A percentile compares a stretch with the other conserved stretches of the same genome.
Conservation (phyloP, 2,329 filamentous ascomycete species). For the Aspergillus terreus region DNA sequence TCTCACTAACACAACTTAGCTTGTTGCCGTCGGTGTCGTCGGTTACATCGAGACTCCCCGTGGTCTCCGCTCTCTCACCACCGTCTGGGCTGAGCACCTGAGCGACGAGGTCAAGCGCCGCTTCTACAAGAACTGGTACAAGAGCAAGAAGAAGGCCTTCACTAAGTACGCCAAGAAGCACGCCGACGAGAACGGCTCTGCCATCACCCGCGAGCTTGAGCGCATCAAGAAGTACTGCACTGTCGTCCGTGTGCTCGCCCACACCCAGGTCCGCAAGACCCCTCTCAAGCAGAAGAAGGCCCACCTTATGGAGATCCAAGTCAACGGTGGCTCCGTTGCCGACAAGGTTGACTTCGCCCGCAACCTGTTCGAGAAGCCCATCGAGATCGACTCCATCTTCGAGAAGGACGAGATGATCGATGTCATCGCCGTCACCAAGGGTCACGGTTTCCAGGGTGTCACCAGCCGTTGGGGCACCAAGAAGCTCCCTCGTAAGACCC, state of each 20-base stretch:
- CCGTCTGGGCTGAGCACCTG: constrained; percentile 99
- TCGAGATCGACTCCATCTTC: constrained; percentile 89
- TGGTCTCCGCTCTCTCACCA: constrained; percentile 97
- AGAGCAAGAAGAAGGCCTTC: constrained; percentile 99
- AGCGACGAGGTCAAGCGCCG: constrained; percentile 98
- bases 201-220: constrained; percentile 95
- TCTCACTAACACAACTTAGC: constrained; percentile 52
- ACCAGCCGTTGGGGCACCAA: constrained; percentile 99
- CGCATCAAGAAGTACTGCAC: constrained; percentile 99
- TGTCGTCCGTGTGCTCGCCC: constrained; percentile 96
- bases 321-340: constrained; percentile 93
- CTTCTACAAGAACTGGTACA: constrained; percentile 99
- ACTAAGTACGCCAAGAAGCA: constrained; percentile 99
- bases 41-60: constrained; percentile 99
- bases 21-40: constrained; percentile 99
- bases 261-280: constrained; percentile 99
- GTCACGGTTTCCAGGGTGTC: constrained; percentile 97
- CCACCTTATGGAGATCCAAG: constrained; percentile 99
- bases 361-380: constrained; percentile 98
- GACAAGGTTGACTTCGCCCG: constrained; percentile 97
- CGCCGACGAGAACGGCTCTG: constrained; percentile 85
- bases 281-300: constrained; percentile 99
- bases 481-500: constrained; percentile 99
- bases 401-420: constrained; percentile 99
- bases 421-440: constrained; percentile 98